These are phyloP conservation scores for Phaeosphaeriaceae sp. DNA, from an alignment of 2,329 filamentous ascomycete species.

Conservation along the genomic window DNA sequence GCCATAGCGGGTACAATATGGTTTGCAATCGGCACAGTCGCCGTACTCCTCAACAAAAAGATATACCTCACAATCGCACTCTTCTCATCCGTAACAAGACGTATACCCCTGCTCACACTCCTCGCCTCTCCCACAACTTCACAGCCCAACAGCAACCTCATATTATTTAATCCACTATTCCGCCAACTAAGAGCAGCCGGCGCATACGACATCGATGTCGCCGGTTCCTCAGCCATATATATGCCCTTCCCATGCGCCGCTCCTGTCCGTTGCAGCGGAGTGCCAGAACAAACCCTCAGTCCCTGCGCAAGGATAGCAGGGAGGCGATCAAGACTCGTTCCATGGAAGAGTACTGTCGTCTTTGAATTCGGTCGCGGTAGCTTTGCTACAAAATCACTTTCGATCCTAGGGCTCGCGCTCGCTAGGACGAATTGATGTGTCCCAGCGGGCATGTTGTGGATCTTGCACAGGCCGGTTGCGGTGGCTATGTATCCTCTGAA, in stretches of 20 bases:
- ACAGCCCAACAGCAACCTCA: slow-evolving; percentile 39
- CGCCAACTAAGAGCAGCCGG: slow-evolving; percentile 30
- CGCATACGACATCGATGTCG: slow-evolving; percentile 33
- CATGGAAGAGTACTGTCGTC: slow-evolving; percentile 42
- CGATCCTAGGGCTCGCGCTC: slow-evolving; percentile 34
- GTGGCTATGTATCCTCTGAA: slow-evolving; percentile 40
- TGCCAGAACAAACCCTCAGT: slow-evolving; percentile 34
- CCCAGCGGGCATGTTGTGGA: slow-evolving; percentile 36
- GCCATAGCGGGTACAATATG: slow-evolving; percentile 29
- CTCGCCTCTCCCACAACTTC: slow-evolving; percentile 34
- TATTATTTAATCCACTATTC: slow-evolving; percentile 34
- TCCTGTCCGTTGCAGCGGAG: slow-evolving; percentile 38
- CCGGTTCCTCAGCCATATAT: slow-evolving; percentile 41
- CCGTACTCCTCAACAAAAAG: slow-evolving; percentile 21
- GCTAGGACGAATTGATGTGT: slow-evolving; percentile 45
- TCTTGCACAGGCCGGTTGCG: slow-evolving; percentile 31
- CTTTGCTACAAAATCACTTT: slow-evolving; percentile 26
- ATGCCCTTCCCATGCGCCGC: slow-evolving; percentile 43
- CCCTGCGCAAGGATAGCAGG: slow-evolving; percentile 42
- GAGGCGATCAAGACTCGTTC: slow-evolving; percentile 42
- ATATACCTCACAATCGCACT: slow-evolving; percentile 47
- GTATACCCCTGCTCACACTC: slow-evolving; percentile 26
- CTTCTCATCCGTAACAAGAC: slow-evolving; percentile 35
- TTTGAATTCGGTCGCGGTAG: slow-evolving; percentile 12
- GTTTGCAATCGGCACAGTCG: slow-evolving; percentile 27